These are phyloP conservation scores for Ganoderma meredithae DNA, from an alignment of 1,284 basidiomycete genomes.

Conservation along the genomic window DNA sequence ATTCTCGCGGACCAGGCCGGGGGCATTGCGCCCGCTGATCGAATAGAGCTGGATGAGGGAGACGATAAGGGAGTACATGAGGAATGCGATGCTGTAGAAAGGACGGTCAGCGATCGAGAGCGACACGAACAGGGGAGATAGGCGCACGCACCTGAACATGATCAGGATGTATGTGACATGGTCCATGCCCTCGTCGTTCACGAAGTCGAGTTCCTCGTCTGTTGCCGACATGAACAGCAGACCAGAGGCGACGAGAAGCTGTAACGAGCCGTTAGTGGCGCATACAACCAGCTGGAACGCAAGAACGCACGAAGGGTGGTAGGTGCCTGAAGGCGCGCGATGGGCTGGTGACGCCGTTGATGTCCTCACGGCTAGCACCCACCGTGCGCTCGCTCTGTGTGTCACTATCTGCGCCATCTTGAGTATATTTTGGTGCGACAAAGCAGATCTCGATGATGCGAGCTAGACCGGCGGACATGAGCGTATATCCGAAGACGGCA, in stretches of 20 bases:
- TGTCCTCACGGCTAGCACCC: constrained; percentile 45
- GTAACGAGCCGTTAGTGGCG: constrained; percentile 6
- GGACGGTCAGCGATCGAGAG: background rate
- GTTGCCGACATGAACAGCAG: constrained; percentile 91
- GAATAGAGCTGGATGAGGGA: constrained; percentile 65
- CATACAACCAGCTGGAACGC: background rate
- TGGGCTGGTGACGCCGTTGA: constrained; percentile 44
- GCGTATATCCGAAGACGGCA: constrained; percentile 81
- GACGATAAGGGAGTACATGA: constrained; percentile 77
- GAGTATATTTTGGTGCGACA: constrained; percentile 50
- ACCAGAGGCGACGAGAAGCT: constrained; percentile 73
- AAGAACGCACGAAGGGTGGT: constrained; percentile 78
- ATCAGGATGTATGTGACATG: constrained; percentile 89
- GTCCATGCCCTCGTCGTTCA: constrained; percentile 79
- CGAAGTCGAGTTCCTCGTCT: constrained; percentile 83
- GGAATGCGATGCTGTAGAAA: constrained; percentile 66
- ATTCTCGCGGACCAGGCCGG: constrained; percentile 21
- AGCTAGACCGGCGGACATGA: constrained; percentile 86
- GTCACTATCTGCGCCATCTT: constrained; percentile 51
- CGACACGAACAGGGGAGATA: background rate
- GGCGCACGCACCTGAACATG: constrained; percentile 74
- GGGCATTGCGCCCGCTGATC: constrained; percentile 67
- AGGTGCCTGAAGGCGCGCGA: constrained; percentile 82
- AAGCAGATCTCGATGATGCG: constrained; percentile 92
- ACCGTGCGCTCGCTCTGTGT: constrained; percentile 72